A percentile compares a stretch with the other conserved stretches of the same genome.
Evolutionary conservation across 2,329 filamentous ascomycete genomes (phyloP).

Genomic region (Aaosphaeria pasadenensis): DNA sequence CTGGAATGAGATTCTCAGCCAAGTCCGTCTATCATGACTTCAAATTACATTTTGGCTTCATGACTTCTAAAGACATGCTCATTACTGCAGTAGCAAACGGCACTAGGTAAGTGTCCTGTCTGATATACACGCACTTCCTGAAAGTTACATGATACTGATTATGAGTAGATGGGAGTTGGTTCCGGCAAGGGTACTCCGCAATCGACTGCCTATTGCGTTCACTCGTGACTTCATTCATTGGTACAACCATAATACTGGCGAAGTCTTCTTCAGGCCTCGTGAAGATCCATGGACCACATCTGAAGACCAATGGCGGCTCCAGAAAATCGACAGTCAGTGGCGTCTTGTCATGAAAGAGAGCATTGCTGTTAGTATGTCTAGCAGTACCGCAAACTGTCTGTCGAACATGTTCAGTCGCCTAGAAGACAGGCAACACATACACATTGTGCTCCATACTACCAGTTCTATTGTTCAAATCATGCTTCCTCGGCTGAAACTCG

Average conservation of each 20-base stretch:
- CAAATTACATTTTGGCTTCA: constrained; percentile 35
- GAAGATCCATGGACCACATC: constrained; percentile 8
- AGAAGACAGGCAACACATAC: constrained; percentile 14
- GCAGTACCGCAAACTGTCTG: constrained; percentile 7
- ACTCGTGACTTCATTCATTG: constrained; percentile 21
- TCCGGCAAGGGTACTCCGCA: constrained; percentile 25
- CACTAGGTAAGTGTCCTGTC: too few species aligned
- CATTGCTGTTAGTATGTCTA: constrained; percentile 7
- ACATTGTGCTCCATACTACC: constrained; percentile 8
- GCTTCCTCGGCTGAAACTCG: constrained; percentile 12
- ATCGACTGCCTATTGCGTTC: constrained; percentile 30
- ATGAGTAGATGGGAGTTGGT: constrained; percentile 27
- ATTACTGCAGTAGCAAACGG: constrained; percentile 11
- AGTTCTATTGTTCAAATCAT: constrained; percentile 10
- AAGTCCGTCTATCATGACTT: constrained; percentile 16
- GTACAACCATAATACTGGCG: constrained; percentile 12
- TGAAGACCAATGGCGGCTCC: constrained; percentile 13
- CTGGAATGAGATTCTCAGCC: constrained; percentile 43
- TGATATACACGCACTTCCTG: too few species aligned
- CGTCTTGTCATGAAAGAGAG: constrained; percentile 5
- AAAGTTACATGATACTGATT: too few species aligned
- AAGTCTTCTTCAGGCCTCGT: constrained; percentile 9
- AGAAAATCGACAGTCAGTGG: constrained; percentile 9
- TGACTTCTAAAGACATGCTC: constrained; percentile 18
- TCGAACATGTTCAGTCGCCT: constrained; percentile 13